Evolutionary conservation across 2,329 filamentous ascomycete species (phyloP).

Genomic region (Trichoderma atroviride): DNA sequence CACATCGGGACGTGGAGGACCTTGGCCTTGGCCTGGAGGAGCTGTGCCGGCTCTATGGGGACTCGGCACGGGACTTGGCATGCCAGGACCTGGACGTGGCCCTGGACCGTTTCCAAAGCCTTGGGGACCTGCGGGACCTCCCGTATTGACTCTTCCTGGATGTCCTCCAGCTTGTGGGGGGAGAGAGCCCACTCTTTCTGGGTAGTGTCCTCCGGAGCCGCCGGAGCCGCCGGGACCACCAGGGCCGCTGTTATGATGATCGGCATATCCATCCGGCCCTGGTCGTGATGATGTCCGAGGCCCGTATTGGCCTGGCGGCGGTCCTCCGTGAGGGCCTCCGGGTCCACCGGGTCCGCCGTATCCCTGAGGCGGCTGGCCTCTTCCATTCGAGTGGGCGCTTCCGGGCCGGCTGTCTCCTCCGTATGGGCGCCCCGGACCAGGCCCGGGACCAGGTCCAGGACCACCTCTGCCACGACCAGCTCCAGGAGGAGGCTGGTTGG

Average conservation of each 20-base stretch:
- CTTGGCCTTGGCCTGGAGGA: slow-evolving; percentile 37
- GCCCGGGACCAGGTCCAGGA: slow-evolving; percentile 33
- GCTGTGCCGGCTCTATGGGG: slow-evolving; percentile 44
- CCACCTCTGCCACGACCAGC: slow-evolving; percentile 50
- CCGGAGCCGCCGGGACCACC: slow-evolving; percentile 20
- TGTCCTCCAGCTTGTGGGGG: slow-evolving; percentile 33
- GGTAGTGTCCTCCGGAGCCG: slow-evolving; percentile 32
- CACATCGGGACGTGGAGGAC: slow-evolving; percentile 23
- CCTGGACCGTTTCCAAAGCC: slow-evolving; percentile 31
- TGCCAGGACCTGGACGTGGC: slow-evolving; percentile 25
- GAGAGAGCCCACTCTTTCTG: slow-evolving; percentile 41
- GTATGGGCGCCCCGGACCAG: slow-evolving; percentile 27
- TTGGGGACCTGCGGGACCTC: slow-evolving; percentile 15
- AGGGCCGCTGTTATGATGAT: slow-evolving; percentile 33
- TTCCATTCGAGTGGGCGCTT: slow-evolving; percentile 36
- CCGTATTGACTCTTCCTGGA: slow-evolving; percentile 30
- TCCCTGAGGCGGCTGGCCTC: slow-evolving; percentile 26
- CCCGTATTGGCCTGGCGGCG: slow-evolving; percentile 42
- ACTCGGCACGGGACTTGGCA: slow-evolving; percentile 14
- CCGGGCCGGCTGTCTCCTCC: slow-evolving; percentile 34
- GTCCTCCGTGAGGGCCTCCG: slow-evolving; percentile 18
- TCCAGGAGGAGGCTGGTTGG: slow-evolving; percentile 35
- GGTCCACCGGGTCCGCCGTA: slow-evolving; percentile 2
- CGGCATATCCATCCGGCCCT: slow-evolving; percentile 32
- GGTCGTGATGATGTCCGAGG: slow-evolving; percentile 38